Conservation (phyloP, 495 filamentous ascomycete species). For the Neurospora cerealis region DNA sequence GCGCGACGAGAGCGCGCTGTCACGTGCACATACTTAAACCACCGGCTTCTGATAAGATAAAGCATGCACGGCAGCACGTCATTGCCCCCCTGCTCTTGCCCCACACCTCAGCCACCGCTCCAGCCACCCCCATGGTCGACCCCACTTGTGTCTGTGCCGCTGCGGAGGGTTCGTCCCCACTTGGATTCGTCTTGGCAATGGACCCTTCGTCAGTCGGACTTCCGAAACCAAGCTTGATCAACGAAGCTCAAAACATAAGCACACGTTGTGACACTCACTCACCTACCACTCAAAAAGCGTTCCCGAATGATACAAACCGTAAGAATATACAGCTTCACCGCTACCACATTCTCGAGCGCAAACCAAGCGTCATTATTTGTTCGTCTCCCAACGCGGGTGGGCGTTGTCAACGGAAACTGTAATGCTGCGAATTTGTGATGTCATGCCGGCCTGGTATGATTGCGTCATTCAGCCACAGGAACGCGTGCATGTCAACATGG, state of each 20-base stretch:
- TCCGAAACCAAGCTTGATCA: background rate
- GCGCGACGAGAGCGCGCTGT: slow-evolving; percentile 13
- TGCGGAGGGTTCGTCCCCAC: background rate
- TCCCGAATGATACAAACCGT: background rate
- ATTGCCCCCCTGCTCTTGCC: background rate
- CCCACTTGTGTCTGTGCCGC: background rate
- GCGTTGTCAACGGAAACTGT: background rate
- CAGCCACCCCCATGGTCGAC: background rate
- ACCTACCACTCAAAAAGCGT: background rate
- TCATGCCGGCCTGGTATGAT: background rate
- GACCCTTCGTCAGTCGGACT: background rate
- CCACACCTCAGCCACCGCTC: background rate
- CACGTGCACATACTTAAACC: slow-evolving; percentile 8
- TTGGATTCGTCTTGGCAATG: background rate
- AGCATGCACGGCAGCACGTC: background rate
- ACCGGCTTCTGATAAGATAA: background rate
- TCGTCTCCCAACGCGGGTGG: too few species aligned
- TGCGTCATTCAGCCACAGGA: background rate
- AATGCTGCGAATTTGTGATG: background rate
- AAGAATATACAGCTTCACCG: background rate
- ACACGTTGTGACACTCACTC: background rate
- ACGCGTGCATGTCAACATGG: background rate
- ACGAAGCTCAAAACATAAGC: background rate
- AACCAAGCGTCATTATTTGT: too few species aligned
- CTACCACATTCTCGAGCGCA: background rate